Conservation (phyloP, 2,329 filamentous ascomycete species). For the Penicillium sp. region DNA sequence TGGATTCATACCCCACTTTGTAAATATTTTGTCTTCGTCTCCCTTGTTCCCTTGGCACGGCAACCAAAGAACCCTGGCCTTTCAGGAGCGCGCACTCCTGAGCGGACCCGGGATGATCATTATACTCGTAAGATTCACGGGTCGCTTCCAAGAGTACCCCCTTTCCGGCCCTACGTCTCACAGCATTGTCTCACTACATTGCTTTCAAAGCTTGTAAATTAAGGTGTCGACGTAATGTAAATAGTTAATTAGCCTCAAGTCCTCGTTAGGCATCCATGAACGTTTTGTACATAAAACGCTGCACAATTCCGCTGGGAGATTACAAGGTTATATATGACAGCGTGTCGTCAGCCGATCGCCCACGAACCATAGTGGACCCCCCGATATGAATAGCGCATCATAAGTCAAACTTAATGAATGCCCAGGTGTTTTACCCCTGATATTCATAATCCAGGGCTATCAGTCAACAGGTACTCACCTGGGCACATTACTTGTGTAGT, state of each 20-base stretch:
- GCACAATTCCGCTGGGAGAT: too few species aligned
- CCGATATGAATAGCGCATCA: neutral
- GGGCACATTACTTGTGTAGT: neutral
- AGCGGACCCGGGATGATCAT: constrained; percentile 10
- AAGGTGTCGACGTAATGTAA: neutral
- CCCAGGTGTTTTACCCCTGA: constrained; percentile 11
- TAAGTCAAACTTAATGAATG: neutral
- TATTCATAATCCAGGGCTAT: neutral
- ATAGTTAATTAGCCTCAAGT: neutral
- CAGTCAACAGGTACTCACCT: neutral
- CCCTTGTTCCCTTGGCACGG: constrained; percentile 5
- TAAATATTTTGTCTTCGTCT: neutral
- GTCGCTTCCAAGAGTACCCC: neutral
- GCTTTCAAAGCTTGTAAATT: neutral
- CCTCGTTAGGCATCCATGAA: neutral
- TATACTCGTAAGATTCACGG: neutral
- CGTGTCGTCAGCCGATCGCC: constrained; percentile 20
- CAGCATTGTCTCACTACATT: neutral
- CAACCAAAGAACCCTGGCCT: neutral
- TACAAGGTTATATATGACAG: constrained; percentile 7
- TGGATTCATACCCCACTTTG: neutral
- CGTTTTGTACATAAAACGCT: neutral
- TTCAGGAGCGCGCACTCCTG: constrained; percentile 8
- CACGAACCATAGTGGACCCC: constrained; percentile 20
- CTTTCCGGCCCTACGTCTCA: neutral